Base-by-base conservation (phyloP, 495 filamentous ascomycete species). In the Penicilliopsis zonata region DNA sequence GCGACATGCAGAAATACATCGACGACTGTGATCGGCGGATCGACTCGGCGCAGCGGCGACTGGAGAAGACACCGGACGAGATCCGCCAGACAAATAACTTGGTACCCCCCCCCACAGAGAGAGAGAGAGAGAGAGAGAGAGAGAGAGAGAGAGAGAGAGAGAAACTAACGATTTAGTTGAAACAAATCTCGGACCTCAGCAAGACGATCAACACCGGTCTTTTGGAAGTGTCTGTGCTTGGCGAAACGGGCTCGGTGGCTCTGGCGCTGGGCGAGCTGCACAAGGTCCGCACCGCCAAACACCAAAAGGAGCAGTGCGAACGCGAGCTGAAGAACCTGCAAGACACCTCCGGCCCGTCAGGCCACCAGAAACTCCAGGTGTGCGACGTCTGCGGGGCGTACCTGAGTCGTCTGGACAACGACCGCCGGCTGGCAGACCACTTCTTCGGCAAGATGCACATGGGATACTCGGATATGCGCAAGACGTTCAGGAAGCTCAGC, bases 391-490 rank as follows among this genome's bases (percentile, higher is more conserved):
- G 90, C 58, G 88, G 80, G 31, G 90, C 90, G 3, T 98, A 98
- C 50, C 67, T 98, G 33, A 80, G 72, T 34, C 58, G 90, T 13
- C 72, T 98, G 15, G 90, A 98, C 50, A 98, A 98, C 47, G 90
- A 98, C 49, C 71, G 90, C 13, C 66, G 90, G 18, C 49, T 98
- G 54, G 90, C 90, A 17, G 90, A 98, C 53, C 90, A 98, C 48
- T 98, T 98, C 56, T 96, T 93, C 53, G 90, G 90, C 18, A 98
- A 98, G 65, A 96, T 98, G 92, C 90, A 98, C 49, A 65, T 98
- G 48, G 90, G 90, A 0, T 98, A 95, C 52, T 88, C 90, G 20
- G 82, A 93, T 61, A 98, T 98, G 90, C 73, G 90, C 40, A 90
- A 83, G 66, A 86, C 82, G 9, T 82, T 67, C 44, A 90, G 94